Evolutionary conservation across 352 stramenopile species (phyloP).

Genomic region (Pythium rhizo-oryzae): DNA sequence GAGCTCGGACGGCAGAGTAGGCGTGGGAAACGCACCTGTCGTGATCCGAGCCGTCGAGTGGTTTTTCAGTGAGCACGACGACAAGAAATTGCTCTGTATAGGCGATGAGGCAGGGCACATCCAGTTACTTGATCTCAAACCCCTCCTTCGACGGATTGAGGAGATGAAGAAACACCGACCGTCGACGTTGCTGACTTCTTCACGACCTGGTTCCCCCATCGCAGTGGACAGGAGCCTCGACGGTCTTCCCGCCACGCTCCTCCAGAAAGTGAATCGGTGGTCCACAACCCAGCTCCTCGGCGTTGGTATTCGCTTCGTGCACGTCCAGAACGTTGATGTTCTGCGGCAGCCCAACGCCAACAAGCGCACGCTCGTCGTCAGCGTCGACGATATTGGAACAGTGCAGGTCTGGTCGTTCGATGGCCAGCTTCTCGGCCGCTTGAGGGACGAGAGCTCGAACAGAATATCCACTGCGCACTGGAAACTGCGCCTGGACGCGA

Average conservation of each 20-base stretch:
- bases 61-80: constrained; percentile 25
- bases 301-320: constrained; percentile 31
- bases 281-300: constrained; percentile 19
- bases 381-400: constrained; percentile 34
- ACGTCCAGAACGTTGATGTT: constrained; percentile 11
- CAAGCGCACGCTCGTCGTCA: constrained; percentile 29
- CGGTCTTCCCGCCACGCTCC: constrained; percentile 12
- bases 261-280: constrained; percentile 35
- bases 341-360: constrained; percentile 18
- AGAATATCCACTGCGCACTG: background rate
- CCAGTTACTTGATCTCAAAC: constrained; percentile 23
- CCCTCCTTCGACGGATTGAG: constrained; percentile 23
- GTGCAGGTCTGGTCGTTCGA: constrained; percentile 42
- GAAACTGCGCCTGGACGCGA: constrained; percentile 16
- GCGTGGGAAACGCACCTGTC: background rate
- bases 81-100: constrained; percentile 37
- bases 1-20: background rate
- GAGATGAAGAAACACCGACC: constrained; percentile 20
- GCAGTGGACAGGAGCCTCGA: background rate
- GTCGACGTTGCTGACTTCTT: background rate
- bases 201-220: background rate
- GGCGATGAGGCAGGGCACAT: constrained; percentile 45
- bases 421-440: constrained; percentile 33
- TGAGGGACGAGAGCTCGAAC: constrained; percentile 5
- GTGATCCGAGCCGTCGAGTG: constrained; percentile 33